Base-by-base conservation (phyloP, 2,329 filamentous ascomycete genomes). In the Ophiostoma piceae region DNA sequence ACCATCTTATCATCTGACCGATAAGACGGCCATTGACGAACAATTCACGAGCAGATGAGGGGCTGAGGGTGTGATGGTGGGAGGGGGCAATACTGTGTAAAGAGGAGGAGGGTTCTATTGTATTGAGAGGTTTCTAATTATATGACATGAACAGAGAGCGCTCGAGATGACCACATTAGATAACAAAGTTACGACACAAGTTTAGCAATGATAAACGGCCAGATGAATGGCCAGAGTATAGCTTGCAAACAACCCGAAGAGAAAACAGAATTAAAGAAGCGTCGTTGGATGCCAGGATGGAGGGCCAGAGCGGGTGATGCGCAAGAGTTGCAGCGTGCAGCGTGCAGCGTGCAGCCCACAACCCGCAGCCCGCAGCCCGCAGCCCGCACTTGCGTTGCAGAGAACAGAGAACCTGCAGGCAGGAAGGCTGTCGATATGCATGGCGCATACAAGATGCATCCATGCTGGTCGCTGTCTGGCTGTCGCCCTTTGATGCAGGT, bases 1-100 rank as follows among this genome's bases (percentile, higher is more conserved):
- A 39, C 32, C 35, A 39, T 66, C 65, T 66, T 41, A 66, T 66
- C 65, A 66, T 66, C 11, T 66, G 65, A 66, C 65, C 14, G 65
- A 66, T 43, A 66, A 29, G 65, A 29, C 65, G 16, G 65, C 37
- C 37, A 66, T 66, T 66, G 65, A 43, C 22, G 9, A 47, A 47
- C 39, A 29, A 29, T 43, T 9, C 39, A 66, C 12, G 39, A 47
- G 22, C 39, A 43, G 22, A 22, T 43, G 35, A 66, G 64, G 35
- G 64, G 64, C n/a, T 39, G 32, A 32, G 29, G 14, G 60, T 37
- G 60, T 37, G 19, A 41, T 26, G 11, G 64, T 43, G n/a, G 35
- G 64, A 39, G 62, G 12, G 32, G 35, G 14, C 12, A 32, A 35
- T 11, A 29, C 26, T 29, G 26, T 29, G 26, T 29, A 41, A 14